These are phyloP conservation scores for Nothophaeocryptopus gaeumannii DNA, from an alignment of 2,329 filamentous ascomycete species.

Conservation along the genomic window DNA sequence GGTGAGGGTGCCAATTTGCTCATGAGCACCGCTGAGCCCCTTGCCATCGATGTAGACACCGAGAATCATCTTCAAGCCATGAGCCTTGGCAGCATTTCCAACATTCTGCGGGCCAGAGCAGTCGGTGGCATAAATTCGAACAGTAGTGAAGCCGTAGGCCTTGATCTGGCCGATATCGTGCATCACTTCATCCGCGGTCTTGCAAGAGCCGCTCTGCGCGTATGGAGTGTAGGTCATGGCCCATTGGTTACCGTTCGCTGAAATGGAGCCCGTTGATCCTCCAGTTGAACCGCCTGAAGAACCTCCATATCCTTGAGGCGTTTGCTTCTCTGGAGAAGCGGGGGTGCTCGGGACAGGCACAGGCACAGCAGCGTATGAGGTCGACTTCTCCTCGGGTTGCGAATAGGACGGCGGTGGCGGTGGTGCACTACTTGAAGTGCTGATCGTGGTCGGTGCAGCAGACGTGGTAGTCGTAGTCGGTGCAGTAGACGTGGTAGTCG, in stretches of 20 bases:
- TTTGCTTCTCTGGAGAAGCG: background rate
- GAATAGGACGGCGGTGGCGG: background rate
- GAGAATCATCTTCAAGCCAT: constrained; percentile 75
- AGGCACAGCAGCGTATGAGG: constrained; percentile 1
- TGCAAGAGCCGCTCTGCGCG: constrained; percentile 43
- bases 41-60: constrained; percentile 77
- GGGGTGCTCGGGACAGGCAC: constrained; percentile 3
- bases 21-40: constrained; percentile 55
- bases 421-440: constrained; percentile 15
- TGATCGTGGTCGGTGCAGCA: constrained; percentile 27
- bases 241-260: constrained; percentile 45
- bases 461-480: constrained; percentile 28
- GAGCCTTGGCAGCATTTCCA: constrained; percentile 62
- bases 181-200: constrained; percentile 39
- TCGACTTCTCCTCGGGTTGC: constrained; percentile 1
- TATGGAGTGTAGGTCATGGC: constrained; percentile 52
- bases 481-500: constrained; percentile 32
- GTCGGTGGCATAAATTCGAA: constrained; percentile 88
- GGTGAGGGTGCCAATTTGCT: constrained; percentile 72
- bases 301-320: background rate
- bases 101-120: constrained; percentile 78
- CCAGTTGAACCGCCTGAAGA: background rate
- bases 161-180: constrained; percentile 44
- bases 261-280: constrained; percentile 8
- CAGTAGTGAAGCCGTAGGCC: constrained; percentile 57